phyloP scores from a whole-genome alignment of 2,329 filamentous ascomycete species.

The Colletotrichum limetticola region DNA sequence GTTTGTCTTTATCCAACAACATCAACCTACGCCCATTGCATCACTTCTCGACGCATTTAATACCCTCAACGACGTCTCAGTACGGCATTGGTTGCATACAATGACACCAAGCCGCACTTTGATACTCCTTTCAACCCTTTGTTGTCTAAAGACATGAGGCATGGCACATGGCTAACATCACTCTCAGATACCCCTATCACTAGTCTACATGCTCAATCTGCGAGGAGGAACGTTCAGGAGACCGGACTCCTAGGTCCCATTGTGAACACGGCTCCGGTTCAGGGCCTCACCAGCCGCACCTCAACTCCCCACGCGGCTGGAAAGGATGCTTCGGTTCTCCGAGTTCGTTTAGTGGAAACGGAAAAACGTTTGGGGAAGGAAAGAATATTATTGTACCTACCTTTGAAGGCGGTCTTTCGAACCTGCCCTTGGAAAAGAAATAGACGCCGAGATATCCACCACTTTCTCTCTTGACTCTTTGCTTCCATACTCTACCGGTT shows the following conservation, averaged over 20 bases:
- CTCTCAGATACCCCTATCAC: neutral
- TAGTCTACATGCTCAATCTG: neutral
- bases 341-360: neutral
- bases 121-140: neutral
- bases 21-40: neutral
- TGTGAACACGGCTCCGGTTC: neutral
- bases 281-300: neutral
- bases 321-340: neutral
- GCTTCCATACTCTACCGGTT: neutral
- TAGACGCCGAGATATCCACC: neutral
- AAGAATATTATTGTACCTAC: neutral
- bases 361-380: neutral
- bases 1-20: neutral
- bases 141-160: neutral
- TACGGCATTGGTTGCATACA: conserved; percentile 48
- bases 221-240: neutral
- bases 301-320: neutral
- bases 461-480: neutral
- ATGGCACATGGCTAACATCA: conserved; percentile 1
- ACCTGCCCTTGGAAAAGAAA: neutral
- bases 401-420: neutral
- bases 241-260: neutral
- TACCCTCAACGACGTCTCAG: conserved; percentile 48
- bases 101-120: conserved; percentile 44
- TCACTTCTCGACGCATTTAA: conserved; percentile 33